Evolutionary conservation across 208 protist species (phyloP), one percentile per base, ranked within the genome.

Genomic region (Wallacemonas sp.): DNA sequence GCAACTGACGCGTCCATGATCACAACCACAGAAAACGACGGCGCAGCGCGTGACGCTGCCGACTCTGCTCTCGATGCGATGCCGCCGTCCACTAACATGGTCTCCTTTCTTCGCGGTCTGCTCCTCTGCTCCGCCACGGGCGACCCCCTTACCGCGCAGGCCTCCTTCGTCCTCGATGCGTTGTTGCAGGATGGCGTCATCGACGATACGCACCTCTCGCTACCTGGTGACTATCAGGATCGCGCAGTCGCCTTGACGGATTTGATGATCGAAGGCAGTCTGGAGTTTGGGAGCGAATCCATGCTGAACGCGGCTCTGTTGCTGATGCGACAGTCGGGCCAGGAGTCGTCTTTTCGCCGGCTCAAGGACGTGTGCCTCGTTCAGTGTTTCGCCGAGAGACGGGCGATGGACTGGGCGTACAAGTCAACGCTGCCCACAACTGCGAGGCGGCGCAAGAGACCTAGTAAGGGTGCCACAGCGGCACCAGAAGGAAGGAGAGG

Each of bases 21-120:
- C n/a, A n/a, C n/a, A n/a, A n/a, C n/a, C n/a, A n/a, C n/a, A n/a
- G n/a, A n/a, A n/a, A n/a, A n/a, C n/a, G n/a, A n/a, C n/a, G n/a
- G n/a, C n/a, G n/a, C n/a, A n/a, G n/a, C n/a, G n/a, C n/a, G n/a
- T n/a, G n/a, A n/a, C n/a, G n/a, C n/a, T n/a, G n/a, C n/a, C n/a
- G n/a, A n/a, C n/a, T n/a, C n/a, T n/a, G n/a, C n/a, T n/a, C n/a
- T n/a, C n/a, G n/a, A n/a, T n/a, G n/a, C 36, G 47, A 6, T 16
- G 3, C 30, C 52, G 19, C 52, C 52, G 9, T 66, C 56, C 33
- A 46, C 48, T 1, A 21, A 64, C 0, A 27, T 88, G 12, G 57
- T 77, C 9, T 61, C 71, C 14, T 78, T 85, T 49, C 39, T 85
- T 1, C 74, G 82, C 2, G 69, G 78, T 1, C 47, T 80, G 29